Conservation (phyloP, 2,329 filamentous ascomycete genomes). For the Ophiosphaerella korrae region DNA sequence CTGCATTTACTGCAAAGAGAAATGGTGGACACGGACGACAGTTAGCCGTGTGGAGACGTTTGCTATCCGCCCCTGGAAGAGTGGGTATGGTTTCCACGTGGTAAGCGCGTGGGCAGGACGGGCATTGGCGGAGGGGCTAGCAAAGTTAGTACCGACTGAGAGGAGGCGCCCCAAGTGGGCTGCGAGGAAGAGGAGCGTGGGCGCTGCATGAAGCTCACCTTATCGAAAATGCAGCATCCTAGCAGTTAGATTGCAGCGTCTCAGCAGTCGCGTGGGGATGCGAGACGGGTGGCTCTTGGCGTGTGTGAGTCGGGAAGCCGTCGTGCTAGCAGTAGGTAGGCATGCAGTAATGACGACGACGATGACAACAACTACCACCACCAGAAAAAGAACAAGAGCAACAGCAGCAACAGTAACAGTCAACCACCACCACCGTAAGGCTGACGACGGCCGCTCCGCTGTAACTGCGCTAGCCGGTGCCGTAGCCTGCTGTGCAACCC, state of each 20-base stretch:
- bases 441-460: too few species aligned
- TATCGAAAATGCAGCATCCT: constrained; percentile 18
- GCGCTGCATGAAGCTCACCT: constrained; percentile 19
- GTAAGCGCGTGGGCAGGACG: constrained; percentile 23
- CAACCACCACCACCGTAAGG: too few species aligned
- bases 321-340: too few species aligned
- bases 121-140: constrained; percentile 2
- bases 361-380: too few species aligned
- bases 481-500: constrained; percentile 1
- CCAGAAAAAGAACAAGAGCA: too few species aligned
- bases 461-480: too few species aligned
- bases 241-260: constrained; percentile 12
- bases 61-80: not conserved
- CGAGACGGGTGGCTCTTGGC: too few species aligned
- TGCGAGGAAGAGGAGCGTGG: constrained; percentile 11
- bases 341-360: too few species aligned
- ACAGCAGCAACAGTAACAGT: too few species aligned
- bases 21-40: not conserved
- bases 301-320: too few species aligned
- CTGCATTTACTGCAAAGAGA: too few species aligned
- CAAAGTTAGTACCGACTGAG: not conserved
- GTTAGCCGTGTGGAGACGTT: not conserved
- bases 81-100: constrained; percentile 21
- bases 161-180: too few species aligned
- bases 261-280: constrained; percentile 2